Evolutionary conservation across 306 rosid genomes (phyloP).

Genomic region (Inga oerstediana): DNA sequence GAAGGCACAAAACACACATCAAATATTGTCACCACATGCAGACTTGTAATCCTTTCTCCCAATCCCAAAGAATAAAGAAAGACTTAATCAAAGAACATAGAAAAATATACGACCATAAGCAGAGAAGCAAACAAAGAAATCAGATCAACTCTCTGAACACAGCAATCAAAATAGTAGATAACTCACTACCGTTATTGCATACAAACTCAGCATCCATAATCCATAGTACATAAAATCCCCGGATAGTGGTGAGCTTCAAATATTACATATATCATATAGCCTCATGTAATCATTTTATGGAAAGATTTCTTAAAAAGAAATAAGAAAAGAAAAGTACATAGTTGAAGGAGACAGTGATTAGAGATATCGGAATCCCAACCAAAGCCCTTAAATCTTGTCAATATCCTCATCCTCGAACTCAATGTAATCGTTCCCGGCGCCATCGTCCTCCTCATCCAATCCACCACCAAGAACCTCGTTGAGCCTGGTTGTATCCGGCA

Average conservation of each 20-base stretch:
- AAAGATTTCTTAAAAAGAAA: background rate
- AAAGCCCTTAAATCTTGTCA: constrained; percentile 44
- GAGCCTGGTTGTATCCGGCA: constrained; percentile 55
- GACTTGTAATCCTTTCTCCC: background rate
- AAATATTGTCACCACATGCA: background rate
- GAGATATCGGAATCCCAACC: background rate
- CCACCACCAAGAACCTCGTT: constrained; percentile 60
- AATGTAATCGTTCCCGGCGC: constrained; percentile 44
- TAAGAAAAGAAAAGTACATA: background rate
- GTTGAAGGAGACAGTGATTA: background rate
- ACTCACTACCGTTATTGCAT: constrained; percentile 21
- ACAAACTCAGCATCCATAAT: constrained; percentile 5
- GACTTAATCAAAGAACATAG: background rate
- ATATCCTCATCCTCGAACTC: constrained; percentile 70
- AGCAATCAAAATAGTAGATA: background rate
- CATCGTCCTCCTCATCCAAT: constrained; percentile 62
- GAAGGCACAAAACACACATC: background rate
- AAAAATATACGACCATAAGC: background rate
- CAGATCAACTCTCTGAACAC: background rate
- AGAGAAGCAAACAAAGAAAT: background rate
- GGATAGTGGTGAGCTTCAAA: background rate
- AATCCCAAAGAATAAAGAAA: background rate
- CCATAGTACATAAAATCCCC: constrained; percentile 4
- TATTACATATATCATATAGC: constrained; percentile 5
- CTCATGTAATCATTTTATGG: background rate